These are phyloP conservation scores for Calonectria hongkongensis DNA, from an alignment of 2,329 filamentous ascomycete species.

Conservation along the genomic window DNA sequence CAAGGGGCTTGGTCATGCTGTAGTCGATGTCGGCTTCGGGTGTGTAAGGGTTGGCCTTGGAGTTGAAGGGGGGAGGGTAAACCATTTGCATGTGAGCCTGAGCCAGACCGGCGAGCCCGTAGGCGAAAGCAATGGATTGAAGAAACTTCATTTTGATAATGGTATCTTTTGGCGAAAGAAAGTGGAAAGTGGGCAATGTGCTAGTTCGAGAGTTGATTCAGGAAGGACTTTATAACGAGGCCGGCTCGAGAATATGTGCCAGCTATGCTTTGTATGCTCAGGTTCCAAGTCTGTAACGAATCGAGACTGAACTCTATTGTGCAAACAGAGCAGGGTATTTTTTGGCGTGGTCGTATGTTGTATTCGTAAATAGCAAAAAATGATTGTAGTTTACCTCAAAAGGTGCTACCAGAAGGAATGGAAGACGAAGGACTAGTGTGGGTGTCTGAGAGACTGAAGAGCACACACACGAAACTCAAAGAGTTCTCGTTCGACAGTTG, in stretches of 20 bases:
- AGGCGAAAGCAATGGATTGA: conserved; percentile 61
- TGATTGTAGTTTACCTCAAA: conserved; percentile 47
- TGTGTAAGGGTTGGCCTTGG: conserved; percentile 70
- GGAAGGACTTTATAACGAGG: conserved; percentile 37
- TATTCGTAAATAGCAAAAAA: conserved; percentile 46
- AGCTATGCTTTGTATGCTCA: conserved; percentile 32
- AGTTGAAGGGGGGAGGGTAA: conserved; percentile 71
- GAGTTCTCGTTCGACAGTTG: conserved; percentile 18
- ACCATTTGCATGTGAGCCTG: conserved; percentile 75
- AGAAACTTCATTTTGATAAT: conserved; percentile 65
- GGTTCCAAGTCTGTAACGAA: neutral
- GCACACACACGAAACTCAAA: conserved; percentile 20
- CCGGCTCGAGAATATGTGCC: conserved; percentile 38
- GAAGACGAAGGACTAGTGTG: conserved; percentile 35
- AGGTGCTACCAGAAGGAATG: conserved; percentile 44
- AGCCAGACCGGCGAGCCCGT: conserved; percentile 65
- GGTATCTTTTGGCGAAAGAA: conserved; percentile 16
- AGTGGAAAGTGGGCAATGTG: conserved; percentile 18
- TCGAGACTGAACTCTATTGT: conserved; percentile 18
- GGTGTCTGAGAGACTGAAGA: conserved; percentile 24
- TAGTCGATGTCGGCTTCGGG: conserved; percentile 75
- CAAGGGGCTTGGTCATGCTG: conserved; percentile 81
- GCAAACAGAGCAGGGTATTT: conserved; percentile 2
- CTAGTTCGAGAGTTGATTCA: conserved; percentile 29
- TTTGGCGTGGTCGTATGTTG: conserved; percentile 31